Conservation (phyloP, 1,139 yeast genomes). For the Geotrichum citri-aurantii region DNA sequence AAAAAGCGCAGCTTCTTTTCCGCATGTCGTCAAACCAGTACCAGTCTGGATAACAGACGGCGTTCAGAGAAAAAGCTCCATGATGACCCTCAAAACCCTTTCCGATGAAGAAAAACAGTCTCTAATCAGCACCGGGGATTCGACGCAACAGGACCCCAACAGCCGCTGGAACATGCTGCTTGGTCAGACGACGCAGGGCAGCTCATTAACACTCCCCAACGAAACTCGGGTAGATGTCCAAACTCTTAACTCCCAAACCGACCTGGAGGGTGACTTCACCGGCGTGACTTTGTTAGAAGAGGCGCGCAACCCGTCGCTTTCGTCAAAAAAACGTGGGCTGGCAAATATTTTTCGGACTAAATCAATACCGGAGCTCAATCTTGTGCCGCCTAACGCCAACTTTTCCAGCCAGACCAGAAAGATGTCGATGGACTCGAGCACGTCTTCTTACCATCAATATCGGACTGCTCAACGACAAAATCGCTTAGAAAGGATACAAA, state of each 20-base stretch:
- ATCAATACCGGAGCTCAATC: not conserved
- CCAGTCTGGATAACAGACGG: constrained; percentile 17
- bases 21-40: constrained; percentile 13
- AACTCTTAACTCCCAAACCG: constrained; percentile 13
- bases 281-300: constrained; percentile 2
- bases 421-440: not conserved
- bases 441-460: constrained; percentile 24
- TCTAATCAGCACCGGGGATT: not conserved
- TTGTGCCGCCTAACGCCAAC: not conserved
- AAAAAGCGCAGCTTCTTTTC: constrained; percentile 1
- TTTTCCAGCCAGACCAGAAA: not conserved
- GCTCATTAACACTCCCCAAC: not conserved
- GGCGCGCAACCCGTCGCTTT: not conserved
- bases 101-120: not conserved
- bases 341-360: not conserved
- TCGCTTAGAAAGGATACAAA: constrained; percentile 57
- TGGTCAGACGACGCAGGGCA: not conserved
- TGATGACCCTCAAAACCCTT: not conserved
- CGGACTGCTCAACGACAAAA: constrained; percentile 29
- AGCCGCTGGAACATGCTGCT: constrained; percentile 1
- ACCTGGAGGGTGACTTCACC: constrained; percentile 14
- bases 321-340: constrained; percentile 1
- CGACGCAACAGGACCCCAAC: not conserved
- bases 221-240: constrained; percentile 5
- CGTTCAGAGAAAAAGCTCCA: not conserved